A percentile compares a stretch with the other conserved stretches of the same genome.
Evolutionary conservation across 2,329 filamentous ascomycete genomes (phyloP).

Genomic region (Knoxdaviesia proteae): DNA sequence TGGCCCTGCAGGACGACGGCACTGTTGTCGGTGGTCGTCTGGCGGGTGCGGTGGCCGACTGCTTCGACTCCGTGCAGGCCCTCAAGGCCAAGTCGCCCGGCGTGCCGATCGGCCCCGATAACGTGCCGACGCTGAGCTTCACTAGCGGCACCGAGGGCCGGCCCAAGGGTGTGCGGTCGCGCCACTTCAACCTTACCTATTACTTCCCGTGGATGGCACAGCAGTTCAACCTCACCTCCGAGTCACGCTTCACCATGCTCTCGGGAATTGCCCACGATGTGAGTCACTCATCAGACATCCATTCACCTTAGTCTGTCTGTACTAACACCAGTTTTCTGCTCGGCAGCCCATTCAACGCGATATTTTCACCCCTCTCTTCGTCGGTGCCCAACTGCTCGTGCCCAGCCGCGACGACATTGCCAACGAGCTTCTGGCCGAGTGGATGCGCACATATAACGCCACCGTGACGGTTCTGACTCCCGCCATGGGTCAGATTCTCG

Average conservation of each 20-base stretch:
- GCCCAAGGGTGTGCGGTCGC: constrained; percentile 71
- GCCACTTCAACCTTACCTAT: constrained; percentile 67
- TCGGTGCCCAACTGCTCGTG: constrained; percentile 61
- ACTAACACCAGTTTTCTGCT: not conserved
- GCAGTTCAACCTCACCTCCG: constrained; percentile 50
- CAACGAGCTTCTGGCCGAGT: constrained; percentile 70
- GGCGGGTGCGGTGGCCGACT: constrained; percentile 36
- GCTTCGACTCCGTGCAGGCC: constrained; percentile 32
- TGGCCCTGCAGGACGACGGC: constrained; percentile 54
- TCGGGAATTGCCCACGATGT: constrained; percentile 67
- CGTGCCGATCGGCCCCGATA: constrained; percentile 71
- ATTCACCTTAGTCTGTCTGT: not conserved
- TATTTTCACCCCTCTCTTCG: constrained; percentile 77
- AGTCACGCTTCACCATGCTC: constrained; percentile 64
- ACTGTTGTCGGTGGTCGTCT: constrained; percentile 45
- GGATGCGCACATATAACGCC: constrained; percentile 56
- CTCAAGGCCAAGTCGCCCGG: constrained; percentile 38
- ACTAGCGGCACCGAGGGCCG: constrained; percentile 57
- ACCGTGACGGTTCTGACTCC: constrained; percentile 82
- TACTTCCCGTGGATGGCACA: constrained; percentile 93
- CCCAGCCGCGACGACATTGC: constrained; percentile 68
- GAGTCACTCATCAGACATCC: constrained; percentile 19
- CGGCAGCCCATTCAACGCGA: constrained; percentile 22
- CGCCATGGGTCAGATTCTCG: constrained; percentile 86
- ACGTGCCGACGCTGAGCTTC: constrained; percentile 53